Base-by-base conservation (phyloP, 345 rosid species). In the Moringa oleifera region DNA sequence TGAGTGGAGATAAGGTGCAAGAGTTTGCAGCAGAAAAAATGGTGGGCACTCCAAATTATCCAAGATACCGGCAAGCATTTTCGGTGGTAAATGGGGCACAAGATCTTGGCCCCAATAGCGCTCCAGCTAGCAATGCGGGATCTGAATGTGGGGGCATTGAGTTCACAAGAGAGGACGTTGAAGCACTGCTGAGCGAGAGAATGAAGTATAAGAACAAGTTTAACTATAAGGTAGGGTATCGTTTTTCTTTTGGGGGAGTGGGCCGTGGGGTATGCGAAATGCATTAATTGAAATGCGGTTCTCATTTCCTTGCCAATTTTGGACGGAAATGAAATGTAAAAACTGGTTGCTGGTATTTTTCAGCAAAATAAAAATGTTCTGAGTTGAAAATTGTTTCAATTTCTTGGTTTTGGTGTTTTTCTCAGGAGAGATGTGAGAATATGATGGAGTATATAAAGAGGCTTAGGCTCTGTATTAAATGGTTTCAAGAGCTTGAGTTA, bases 401-500 rank as follows among this genome's bases (percentile, higher is more conserved):
- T 37, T 65, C 61, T 66, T 24, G 37, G 63, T 76, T 61, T 61
- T 56, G 63, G 59, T 63, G 58, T 16, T 51, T 73, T 72, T 53
- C 66, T 71, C 73, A 90, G 99, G 99, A 94, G 84, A 82, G 95
- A 80, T 85, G 97, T 56, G 99, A 94, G 64, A 86, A 82, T 69
- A 90, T 90, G 99, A 68, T 82, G 85, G 97, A 90, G 51, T 94
- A 94, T 59, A 90, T 94, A 37, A 88, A 80, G 75, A 83, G 95
- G 77, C 81, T 94, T 66, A 80, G 97, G 81, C 92, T 86, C 55
- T 94, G 99, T 73, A 77, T 94, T 59, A 94, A 76, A 77, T 94
- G 99, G 99, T 88, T 90, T 76, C 99, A 88, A 82, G 97, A 94
- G 72, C 85, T 86, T 7, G 99, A 94, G 76, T 81, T 83, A 51